Percentiles rank a stretch among this genome's conserved stretches.
phyloP scores from a whole-genome alignment of 768 basidiomycete genomes.

The Hygrophorus russula region DNA sequence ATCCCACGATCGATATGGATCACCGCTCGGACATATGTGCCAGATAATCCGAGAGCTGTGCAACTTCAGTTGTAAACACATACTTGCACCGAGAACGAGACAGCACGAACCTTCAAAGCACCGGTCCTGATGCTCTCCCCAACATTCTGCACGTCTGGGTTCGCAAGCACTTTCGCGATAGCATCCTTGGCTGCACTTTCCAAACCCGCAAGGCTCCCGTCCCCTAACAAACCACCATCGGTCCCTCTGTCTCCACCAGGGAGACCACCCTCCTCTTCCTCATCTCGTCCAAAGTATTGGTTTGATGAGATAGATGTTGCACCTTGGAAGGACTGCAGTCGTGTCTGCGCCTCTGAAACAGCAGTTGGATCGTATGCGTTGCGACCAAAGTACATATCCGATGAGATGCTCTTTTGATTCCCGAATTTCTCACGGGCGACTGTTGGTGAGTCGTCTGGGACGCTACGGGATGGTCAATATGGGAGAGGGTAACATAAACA shows the following conservation, averaged over 20 bases:
- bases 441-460: conserved; percentile 52
- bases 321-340: conserved; percentile 80
- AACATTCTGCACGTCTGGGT: conserved; percentile 81
- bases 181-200: conserved; percentile 66
- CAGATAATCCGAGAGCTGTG: conserved; percentile 52
- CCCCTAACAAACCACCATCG: conserved; percentile 27
- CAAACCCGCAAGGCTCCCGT: conserved; percentile 48
- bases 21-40: conserved; percentile 52
- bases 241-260: conserved; percentile 21
- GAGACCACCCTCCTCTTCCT: conserved; percentile 42
- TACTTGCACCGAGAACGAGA: conserved; percentile 4
- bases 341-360: conserved; percentile 64
- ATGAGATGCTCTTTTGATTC: conserved; percentile 89
- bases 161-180: conserved; percentile 60
- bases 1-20: neutral
- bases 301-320: conserved; percentile 90
- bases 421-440: conserved; percentile 89
- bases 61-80: conserved; percentile 5
- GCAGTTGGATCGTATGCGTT: conserved; percentile 73
- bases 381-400: conserved; percentile 94
- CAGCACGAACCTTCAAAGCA: conserved; percentile 61
- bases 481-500: neutral
- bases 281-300: conserved; percentile 91
- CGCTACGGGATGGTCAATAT: conserved; percentile 2
- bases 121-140: conserved; percentile 70